phyloP scores from a whole-genome alignment of 768 basidiomycete genomes.

The Boletus rubescentipes region DNA sequence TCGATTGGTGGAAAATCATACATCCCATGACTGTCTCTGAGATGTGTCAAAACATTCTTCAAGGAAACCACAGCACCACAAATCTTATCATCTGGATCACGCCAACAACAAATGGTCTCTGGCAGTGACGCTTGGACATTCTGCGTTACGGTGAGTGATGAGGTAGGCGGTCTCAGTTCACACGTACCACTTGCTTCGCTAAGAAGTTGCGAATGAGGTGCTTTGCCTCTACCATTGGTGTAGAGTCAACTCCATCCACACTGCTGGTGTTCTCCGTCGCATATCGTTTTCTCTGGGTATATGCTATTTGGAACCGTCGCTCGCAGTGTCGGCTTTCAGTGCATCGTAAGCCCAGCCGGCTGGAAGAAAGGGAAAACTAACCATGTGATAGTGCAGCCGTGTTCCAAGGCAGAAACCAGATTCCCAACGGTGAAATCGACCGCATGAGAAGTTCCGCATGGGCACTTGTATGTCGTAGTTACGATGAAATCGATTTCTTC shows the following conservation, averaged over 20 bases:
- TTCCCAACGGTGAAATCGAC: neutral
- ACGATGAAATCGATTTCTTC: neutral
- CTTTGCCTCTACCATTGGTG: neutral
- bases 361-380: neutral
- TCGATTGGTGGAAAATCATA: too few species aligned
- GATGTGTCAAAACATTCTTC: too few species aligned
- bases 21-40: too few species aligned
- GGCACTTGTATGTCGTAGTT: neutral
- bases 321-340: neutral
- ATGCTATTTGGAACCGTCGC: neutral
- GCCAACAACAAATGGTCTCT: too few species aligned
- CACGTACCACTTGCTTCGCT: neutral
- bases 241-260: neutral
- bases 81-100: too few species aligned
- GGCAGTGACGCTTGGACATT: too few species aligned
- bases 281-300: accelerated
- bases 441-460: neutral
- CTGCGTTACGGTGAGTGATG: too few species aligned
- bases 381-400: neutral
- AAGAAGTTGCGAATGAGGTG: constrained; percentile 5
- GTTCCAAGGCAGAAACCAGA: neutral
- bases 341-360: neutral
- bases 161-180: neutral
- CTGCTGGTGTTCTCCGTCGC: neutral
- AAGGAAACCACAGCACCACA: too few species aligned